These are phyloP conservation scores for Mycena sp. DNA, from an alignment of 1,284 basidiomycete genomes.

Conservation along the genomic window DNA sequence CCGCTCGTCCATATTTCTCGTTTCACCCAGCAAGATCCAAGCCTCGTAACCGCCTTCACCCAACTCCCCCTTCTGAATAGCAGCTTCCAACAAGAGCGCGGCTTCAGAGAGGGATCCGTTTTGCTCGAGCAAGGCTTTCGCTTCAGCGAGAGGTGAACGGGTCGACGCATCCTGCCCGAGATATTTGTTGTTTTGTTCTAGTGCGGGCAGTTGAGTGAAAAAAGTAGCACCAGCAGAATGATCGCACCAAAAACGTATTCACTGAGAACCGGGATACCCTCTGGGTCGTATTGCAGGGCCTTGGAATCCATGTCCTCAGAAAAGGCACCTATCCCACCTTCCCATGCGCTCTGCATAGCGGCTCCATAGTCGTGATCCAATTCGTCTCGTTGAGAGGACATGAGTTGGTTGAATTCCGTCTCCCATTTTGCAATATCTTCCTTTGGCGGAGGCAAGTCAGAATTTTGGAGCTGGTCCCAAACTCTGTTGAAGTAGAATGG, in stretches of 20 bases:
- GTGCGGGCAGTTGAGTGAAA: constrained; percentile 37
- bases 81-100: constrained; percentile 87
- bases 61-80: constrained; percentile 82
- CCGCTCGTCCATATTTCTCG: constrained; percentile 96
- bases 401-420: constrained; percentile 86
- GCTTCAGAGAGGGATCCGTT: constrained; percentile 91
- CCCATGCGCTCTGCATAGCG: constrained; percentile 74
- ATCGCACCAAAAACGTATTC: constrained; percentile 81
- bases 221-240: constrained; percentile 22
- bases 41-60: constrained; percentile 88
- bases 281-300: constrained; percentile 67
- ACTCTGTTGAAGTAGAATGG: constrained; percentile 52
- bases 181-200: constrained; percentile 79
- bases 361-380: constrained; percentile 68
- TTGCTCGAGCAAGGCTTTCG: constrained; percentile 79
- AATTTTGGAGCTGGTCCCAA: constrained; percentile 69
- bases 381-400: constrained; percentile 74
- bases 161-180: constrained; percentile 60
- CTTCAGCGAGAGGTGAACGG: constrained; percentile 72
- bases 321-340: constrained; percentile 60
- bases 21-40: constrained; percentile 95
- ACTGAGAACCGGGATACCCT: constrained; percentile 79
- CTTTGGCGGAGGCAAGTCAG: constrained; percentile 63
- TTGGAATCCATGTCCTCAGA: constrained; percentile 52
- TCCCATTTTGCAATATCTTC: constrained; percentile 90